A percentile compares a stretch with the other conserved stretches of the same genome.
Evolutionary conservation across 768 basidiomycete genomes (phyloP).

Genomic region (Amanita brunnescens): DNA sequence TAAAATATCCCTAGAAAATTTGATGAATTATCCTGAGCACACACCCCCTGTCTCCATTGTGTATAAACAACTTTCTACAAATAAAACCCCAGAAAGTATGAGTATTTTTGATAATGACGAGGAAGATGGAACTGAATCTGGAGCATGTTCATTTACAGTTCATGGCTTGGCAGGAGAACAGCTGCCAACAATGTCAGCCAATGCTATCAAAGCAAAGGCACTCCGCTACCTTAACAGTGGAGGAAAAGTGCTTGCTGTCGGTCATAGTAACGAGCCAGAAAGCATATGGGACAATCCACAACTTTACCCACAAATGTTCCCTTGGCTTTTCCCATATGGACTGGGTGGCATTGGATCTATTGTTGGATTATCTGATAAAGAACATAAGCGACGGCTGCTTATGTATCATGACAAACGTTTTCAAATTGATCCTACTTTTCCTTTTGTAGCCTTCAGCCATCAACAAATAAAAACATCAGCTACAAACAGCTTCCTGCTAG

Average conservation of each 20-base stretch:
- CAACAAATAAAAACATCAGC: constrained; percentile 11
- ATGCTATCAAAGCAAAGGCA: constrained; percentile 16
- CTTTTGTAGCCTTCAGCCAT: constrained; percentile 24
- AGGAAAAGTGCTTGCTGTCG: constrained; percentile 21
- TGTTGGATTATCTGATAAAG: constrained; percentile 9
- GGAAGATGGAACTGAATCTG: constrained; percentile 19
- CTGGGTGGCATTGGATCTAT: constrained; percentile 6
- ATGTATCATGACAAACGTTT: constrained; percentile 30
- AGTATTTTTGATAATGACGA: constrained; percentile 7
- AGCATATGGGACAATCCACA: constrained; percentile 26
- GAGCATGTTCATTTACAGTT: constrained; percentile 25
- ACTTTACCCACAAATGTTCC: constrained; percentile 17
- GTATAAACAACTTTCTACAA: constrained; percentile 13
- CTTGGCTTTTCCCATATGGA: no score
- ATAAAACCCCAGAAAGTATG: constrained; percentile 1
- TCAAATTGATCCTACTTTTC: constrained; percentile 23
- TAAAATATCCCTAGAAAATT: constrained; percentile 20
- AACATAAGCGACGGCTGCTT: constrained; percentile 18
- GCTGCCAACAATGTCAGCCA: constrained; percentile 11
- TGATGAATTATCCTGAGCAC: constrained; percentile 15
- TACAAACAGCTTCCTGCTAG: constrained; percentile 15
- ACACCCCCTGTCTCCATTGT: constrained; percentile 17
- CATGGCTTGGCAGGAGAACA: constrained; percentile 16
- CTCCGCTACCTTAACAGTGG: constrained; percentile 18
- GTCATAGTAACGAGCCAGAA: constrained; percentile 17